Evolutionary conservation across 2,329 filamentous ascomycete genomes (phyloP).

Genomic region (Xylariaceae sp.): DNA sequence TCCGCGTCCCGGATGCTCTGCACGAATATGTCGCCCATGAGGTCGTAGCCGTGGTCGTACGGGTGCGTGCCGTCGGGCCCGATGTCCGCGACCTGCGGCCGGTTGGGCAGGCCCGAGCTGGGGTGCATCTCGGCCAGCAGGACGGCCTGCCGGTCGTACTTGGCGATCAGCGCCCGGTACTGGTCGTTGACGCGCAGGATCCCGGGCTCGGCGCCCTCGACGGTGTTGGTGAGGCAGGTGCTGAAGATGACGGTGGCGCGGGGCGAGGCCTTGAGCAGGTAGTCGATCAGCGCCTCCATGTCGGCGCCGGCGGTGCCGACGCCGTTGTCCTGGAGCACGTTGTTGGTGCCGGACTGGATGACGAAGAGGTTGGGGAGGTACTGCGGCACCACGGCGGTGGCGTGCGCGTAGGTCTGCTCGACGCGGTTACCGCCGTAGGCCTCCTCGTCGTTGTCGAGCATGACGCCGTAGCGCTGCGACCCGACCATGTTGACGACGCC

Average conservation of each 20-base stretch:
- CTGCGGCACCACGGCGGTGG: slow-evolving; percentile 19
- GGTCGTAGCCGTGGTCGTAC: slow-evolving; percentile 21
- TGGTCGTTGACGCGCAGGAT: slow-evolving; percentile 25
- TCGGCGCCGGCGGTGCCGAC: slow-evolving; percentile 19
- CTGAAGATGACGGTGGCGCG: slow-evolving; percentile 25
- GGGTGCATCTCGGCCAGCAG: slow-evolving; percentile 28
- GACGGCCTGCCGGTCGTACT: slow-evolving; percentile 22
- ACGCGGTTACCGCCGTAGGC: slow-evolving; percentile 28
- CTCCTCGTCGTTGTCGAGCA: slow-evolving; percentile 30
- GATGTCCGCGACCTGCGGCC: slow-evolving; percentile 20
- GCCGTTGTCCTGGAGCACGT: slow-evolving; percentile 24
- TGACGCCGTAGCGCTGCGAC: slow-evolving; percentile 25
- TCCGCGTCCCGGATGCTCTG: slow-evolving; percentile 22
- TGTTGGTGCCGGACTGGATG: slow-evolving; percentile 30
- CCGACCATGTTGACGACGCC: slow-evolving; percentile 29
- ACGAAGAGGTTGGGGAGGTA: slow-evolving; percentile 28
- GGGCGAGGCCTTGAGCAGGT: slow-evolving; percentile 23
- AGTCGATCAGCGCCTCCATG: slow-evolving; percentile 25
- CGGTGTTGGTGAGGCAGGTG: slow-evolving; percentile 26
- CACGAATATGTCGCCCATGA: slow-evolving; percentile 24
- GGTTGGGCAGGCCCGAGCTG: slow-evolving; percentile 17
- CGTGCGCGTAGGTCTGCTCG: slow-evolving; percentile 24
- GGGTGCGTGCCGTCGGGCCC: slow-evolving; percentile 25
- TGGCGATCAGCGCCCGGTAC: slow-evolving; percentile 22
- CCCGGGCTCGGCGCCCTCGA: slow-evolving; percentile 18